Conservation (phyloP, 345 rosid species). For the Aquilaria yunnanensis region DNA sequence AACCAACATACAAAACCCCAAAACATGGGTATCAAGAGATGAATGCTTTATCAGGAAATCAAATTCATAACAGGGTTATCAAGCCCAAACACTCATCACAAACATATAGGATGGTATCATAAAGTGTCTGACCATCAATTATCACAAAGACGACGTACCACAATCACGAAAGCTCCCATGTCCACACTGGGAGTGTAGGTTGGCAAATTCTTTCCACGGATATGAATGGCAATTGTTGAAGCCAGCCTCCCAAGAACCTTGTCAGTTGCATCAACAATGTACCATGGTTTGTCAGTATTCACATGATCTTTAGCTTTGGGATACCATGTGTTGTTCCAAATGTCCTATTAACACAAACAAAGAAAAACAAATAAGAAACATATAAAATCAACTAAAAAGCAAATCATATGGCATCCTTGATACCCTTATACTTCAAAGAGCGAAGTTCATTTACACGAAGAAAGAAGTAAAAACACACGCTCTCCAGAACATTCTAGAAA, state of each 20-base stretch:
- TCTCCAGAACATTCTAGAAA: not conserved
- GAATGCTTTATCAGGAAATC: not conserved
- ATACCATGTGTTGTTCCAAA: slow-evolving; percentile 97
- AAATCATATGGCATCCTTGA: not conserved
- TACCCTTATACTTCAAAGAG: no score
- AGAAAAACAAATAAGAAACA: not conserved
- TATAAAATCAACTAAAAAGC: slow-evolving; percentile 1
- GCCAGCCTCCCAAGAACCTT: slow-evolving; percentile 87
- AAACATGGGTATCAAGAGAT: not conserved
- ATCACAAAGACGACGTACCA: slow-evolving; percentile 48
- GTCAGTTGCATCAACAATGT: slow-evolving; percentile 84
- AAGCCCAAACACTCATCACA: not conserved
- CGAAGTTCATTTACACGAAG: no score
- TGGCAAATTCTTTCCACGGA: slow-evolving; percentile 89
- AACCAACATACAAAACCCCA: not conserved
- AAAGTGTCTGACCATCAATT: not conserved
- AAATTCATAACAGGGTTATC: not conserved
- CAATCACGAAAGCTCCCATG: slow-evolving; percentile 98
- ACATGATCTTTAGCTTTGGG: slow-evolving; percentile 89
- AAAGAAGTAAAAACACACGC: not conserved
- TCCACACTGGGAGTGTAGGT: slow-evolving; percentile 95
- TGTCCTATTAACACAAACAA: slow-evolving; percentile 45
- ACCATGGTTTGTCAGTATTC: slow-evolving; percentile 84
- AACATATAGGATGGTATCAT: not conserved
- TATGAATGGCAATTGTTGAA: slow-evolving; percentile 77